phyloP scores from a whole-genome alignment of 345 rosid genomes.

The Euphorbia pulcherrima region DNA sequence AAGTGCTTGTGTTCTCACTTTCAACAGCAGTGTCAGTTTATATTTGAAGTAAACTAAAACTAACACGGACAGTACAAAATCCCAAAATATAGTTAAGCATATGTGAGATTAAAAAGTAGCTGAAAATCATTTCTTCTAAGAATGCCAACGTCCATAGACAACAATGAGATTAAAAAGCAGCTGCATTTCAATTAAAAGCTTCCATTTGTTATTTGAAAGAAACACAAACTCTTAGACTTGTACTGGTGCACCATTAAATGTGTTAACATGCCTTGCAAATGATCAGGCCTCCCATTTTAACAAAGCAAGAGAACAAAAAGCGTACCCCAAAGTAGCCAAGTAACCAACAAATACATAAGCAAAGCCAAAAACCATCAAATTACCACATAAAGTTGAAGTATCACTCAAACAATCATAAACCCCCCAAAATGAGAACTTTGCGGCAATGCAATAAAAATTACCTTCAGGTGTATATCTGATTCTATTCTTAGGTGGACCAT shows the following conservation, averaged over 20 bases:
- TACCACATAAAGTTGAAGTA: not conserved
- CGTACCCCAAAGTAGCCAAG: not conserved
- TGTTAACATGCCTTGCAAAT: not conserved
- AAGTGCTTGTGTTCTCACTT: not conserved
- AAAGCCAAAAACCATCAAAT: not conserved
- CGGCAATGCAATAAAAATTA: constrained; percentile 12
- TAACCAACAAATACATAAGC: not conserved
- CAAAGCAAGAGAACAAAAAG: not conserved
- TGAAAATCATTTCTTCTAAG: not conserved
- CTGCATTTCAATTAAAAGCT: not conserved
- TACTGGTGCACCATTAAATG: not conserved
- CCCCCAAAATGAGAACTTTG: not conserved
- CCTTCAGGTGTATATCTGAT: constrained; percentile 69
- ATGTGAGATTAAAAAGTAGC: not conserved
- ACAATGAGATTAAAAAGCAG: not conserved
- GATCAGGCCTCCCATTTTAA: not conserved
- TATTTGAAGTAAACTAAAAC: not conserved
- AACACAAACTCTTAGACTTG: not conserved
- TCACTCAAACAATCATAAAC: not conserved
- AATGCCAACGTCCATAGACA: not conserved
- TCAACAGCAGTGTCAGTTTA: not conserved
- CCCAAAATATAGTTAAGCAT: not conserved
- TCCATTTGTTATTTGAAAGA: not conserved
- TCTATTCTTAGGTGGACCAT: constrained; percentile 62
- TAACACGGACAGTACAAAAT: not conserved